A percentile compares a stretch with the other conserved stretches of the same genome.
Evolutionary conservation across 23 red algal species (phyloP).

Genomic region (Pyropia haitanensis): DNA sequence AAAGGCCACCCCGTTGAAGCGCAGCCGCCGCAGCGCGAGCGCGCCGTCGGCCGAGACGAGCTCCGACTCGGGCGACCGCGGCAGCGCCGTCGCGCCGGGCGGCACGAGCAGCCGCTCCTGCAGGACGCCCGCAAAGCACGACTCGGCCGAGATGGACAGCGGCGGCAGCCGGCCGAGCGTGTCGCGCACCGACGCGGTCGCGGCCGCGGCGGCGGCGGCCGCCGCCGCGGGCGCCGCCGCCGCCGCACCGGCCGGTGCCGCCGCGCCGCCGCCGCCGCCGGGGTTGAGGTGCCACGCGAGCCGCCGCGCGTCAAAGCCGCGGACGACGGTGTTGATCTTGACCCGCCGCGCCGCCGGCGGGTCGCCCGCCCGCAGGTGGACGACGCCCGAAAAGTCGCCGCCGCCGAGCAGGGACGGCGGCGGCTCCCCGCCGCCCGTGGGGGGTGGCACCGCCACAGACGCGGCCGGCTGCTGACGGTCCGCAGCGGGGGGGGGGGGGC

Average conservation of each 20-base stretch:
- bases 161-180: conserved; percentile 11
- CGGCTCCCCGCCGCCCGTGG: no score
- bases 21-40: conserved; percentile 30
- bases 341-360: conserved; percentile 41
- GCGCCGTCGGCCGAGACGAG: conserved; percentile 41
- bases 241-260: no score
- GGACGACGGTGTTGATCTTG: conserved; percentile 30
- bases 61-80: conserved; percentile 41
- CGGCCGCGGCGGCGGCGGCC: no score
- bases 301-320: conserved; percentile 34
- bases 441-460: no score
- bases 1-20: conserved; percentile 34
- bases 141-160: conserved; percentile 24
- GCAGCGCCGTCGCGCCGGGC: conserved; percentile 8
- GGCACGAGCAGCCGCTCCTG: conserved; percentile 31
- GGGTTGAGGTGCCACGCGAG: conserved; percentile 10
- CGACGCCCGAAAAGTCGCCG: conserved; percentile 37
- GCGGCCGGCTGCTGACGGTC: no score
- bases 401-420: conserved; percentile 13
- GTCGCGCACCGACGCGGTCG: not conserved
- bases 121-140: conserved; percentile 37
- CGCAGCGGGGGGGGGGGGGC: no score
- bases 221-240: no score
- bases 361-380: conserved; percentile 43
- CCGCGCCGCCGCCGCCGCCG: no score